Evolutionary conservation across 1,284 basidiomycete species (phyloP).

Genomic region (Tilletia indica): DNA sequence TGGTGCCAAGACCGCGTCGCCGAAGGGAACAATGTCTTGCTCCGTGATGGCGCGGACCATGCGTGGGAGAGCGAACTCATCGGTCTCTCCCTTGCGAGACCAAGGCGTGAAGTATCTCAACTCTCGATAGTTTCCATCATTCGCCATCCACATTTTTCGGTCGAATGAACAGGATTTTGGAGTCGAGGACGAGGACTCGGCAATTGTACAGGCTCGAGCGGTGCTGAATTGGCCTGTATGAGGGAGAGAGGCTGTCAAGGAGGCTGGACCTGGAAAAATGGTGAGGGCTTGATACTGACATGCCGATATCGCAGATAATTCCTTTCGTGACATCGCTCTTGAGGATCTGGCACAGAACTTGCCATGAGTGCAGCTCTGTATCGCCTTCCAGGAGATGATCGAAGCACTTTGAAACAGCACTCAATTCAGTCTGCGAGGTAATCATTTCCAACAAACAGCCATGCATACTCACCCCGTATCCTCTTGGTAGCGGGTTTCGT

Average conservation of each 20-base stretch:
- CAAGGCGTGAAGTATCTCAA: constrained; percentile 94
- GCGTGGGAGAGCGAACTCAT: constrained; percentile 82
- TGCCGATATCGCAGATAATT: constrained; percentile 53
- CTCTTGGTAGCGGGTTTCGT: constrained; percentile 20
- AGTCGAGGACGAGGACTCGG: constrained; percentile 80
- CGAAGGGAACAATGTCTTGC: constrained; percentile 93
- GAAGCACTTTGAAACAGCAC: constrained; percentile 30
- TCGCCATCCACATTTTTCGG: constrained; percentile 99
- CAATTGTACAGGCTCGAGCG: constrained; percentile 98
- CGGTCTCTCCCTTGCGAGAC: constrained; percentile 79
- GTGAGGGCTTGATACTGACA: constrained; percentile 24
- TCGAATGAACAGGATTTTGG: constrained; percentile 84
- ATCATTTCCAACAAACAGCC: too few species aligned
- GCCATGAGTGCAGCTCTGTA: constrained; percentile 51
- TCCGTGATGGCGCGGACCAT: constrained; percentile 81
- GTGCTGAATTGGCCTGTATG: constrained; percentile 81
- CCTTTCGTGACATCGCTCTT: constrained; percentile 38
- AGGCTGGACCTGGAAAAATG: not conserved
- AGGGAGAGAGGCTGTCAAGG: not conserved
- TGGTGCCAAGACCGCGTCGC: constrained; percentile 86
- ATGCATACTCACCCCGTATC: constrained; percentile 30
- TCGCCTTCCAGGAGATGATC: constrained; percentile 51
- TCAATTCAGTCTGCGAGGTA: not conserved
- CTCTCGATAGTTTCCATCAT: constrained; percentile 97
- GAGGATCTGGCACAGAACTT: constrained; percentile 50